These are phyloP conservation scores for Cladorrhinum sp. DNA, from an alignment of 2,329 filamentous ascomycete genomes.

Conservation along the genomic window DNA sequence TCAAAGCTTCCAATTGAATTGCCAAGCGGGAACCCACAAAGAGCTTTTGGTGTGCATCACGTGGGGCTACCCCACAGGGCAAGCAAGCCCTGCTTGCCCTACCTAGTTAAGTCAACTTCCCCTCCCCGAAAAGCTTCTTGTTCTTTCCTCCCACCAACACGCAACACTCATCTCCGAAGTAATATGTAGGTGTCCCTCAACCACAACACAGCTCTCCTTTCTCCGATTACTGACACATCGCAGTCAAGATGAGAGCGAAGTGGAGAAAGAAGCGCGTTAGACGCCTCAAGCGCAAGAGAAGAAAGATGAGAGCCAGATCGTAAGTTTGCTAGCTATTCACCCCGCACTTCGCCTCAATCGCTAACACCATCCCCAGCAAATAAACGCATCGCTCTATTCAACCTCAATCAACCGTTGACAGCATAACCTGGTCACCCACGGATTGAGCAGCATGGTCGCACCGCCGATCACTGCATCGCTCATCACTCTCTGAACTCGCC, in stretches of 20 bases:
- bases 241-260: slow-evolving; percentile 81
- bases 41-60: slow-evolving; percentile 20
- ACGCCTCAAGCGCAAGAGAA: slow-evolving; percentile 99
- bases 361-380: slow-evolving; percentile 53
- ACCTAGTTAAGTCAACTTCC: slow-evolving; percentile 26
- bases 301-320: slow-evolving; percentile 99
- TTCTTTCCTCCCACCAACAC: slow-evolving; percentile 28
- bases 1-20: slow-evolving; percentile 3
- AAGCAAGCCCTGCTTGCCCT: slow-evolving; percentile 28
- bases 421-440: slow-evolving; percentile 22
- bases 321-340: slow-evolving; percentile 51
- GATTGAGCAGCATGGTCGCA: slow-evolving; percentile 26
- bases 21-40: background rate
- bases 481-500: slow-evolving; percentile 16
- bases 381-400: slow-evolving; percentile 62
- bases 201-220: background rate
- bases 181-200: slow-evolving; percentile 22
- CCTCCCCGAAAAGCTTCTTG: slow-evolving; percentile 25
- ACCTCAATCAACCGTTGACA: slow-evolving; percentile 45
- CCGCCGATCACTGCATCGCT: slow-evolving; percentile 17
- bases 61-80: slow-evolving; percentile 30
- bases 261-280: slow-evolving; percentile 99
- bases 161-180: slow-evolving; percentile 28
- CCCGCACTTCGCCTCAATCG: slow-evolving; percentile 11
- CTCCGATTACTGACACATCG: slow-evolving; percentile 11